Base-by-base conservation (phyloP, 129 eudicot genomes). In the Dittrichia graveolens region DNA sequence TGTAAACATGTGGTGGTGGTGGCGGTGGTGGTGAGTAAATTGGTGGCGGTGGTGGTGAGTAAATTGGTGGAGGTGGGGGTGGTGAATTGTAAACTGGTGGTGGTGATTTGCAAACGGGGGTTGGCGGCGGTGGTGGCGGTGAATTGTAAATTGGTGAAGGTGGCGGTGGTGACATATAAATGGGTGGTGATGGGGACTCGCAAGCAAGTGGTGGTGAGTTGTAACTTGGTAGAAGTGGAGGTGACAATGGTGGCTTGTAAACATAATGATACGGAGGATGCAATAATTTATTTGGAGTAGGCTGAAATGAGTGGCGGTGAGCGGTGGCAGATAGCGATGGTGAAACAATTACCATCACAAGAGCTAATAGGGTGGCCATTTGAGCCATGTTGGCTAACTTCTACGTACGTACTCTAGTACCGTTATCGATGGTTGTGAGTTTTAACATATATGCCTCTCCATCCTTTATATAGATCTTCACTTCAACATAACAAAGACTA, bases 401-500 rank as follows among this genome's bases (percentile, higher is more conserved):
- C 52, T 53, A 57, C n/a, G n/a, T n/a, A n/a, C n/a, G n/a, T n/a
- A n/a, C 44, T 67, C 12, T 65, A 49, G 41, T 57, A 24, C 73
- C 10, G 31, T 24, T 24, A 24, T 24, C 39, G 37, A 24, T 48
- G n/a, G 62, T 61, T 45, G 55, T 65, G 50, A 4, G 31, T 50
- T 70, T 69, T 43, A 19, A 7, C 47, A 39, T 37, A 56, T 31
- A 42, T 43, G 24, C 73, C 58, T 40, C 67, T 52, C 55, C 42
- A 42, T 75, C 81, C 76, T 57, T 79, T 70, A 43, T 79, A 79
- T 75, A 83, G 75, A 71, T 68, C 71, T 80, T 49, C 0, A 76
- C 66, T 3, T 61, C 6, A 6, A 54, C 8, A 19, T 16, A 53
- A 8, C 5, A 7, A 53, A 24, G 0, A 24, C 2, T 24, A 24